Base-by-base conservation (phyloP, 495 filamentous ascomycete species). In the Aspergillus avenaceus region DNA sequence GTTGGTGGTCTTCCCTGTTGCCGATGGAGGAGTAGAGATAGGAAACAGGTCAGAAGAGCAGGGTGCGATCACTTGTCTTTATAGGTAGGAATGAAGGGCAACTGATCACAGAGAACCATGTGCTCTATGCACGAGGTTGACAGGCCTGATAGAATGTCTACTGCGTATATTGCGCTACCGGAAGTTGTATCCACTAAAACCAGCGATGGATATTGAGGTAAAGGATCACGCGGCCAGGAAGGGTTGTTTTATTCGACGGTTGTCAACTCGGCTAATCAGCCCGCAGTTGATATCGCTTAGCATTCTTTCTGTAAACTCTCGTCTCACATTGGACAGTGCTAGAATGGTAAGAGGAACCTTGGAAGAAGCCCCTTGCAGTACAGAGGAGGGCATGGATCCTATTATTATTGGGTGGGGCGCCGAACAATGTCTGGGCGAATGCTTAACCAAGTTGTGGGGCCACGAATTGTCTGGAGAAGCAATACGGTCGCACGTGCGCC, bases 1-100 rank as follows among this genome's bases (percentile, higher is more conserved):
- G n/a, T 12, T 25, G 24, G 46, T 26, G 40, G 44, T 50, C 14
- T 13, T 21, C 34, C 16, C 9, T 27, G 9, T 25, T 37, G 9
- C n/a, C n/a, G 22, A 23, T 14, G 24, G 25, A 34, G 27, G 6
- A 8, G 23, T 5, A 29, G 23, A 3, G 22, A 56, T 37, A 22
- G 11, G 26, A 31, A 28, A 25, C 32, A 47, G 38, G 28, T 38
- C 24, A 46, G 13, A 22, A 22, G 13, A 22, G 16, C n/a, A 5
- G 42, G 22, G 19, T 11, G 21, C 27, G 42, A 45, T 12, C 25
- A 29, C 25, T 25, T 21, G 41, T 34, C 24, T 50, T 59, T 53
- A 55, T 55, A 53, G 28, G 32, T 29, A 24, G 38, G 36, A 29
- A 34, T 12, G 40, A 18, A 29, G 27, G 36, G 28, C 13, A 42